Base-by-base conservation (phyloP, 2,329 filamentous ascomycete genomes). In the Colletotrichum gloeosporioides region DNA sequence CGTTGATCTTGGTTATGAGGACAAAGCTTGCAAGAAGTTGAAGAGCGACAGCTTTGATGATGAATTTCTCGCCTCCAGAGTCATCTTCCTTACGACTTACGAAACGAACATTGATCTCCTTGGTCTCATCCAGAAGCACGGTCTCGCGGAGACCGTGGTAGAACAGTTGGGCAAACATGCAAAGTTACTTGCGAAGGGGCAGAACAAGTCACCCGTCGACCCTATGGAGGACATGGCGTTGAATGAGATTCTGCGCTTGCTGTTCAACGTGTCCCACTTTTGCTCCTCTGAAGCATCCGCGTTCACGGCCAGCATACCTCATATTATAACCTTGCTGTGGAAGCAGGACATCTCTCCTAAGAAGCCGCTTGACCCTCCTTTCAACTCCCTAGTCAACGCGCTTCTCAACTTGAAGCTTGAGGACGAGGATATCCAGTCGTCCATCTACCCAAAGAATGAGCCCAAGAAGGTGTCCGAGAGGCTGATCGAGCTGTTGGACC, bases 261-360 rank as follows among this genome's bases (percentile, higher is more conserved):
- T 98, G 68, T 99, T 98, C 88, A 98, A 98, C 84, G 89, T 98
- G 69, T 94, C 94, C 3, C 93, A 96, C 80, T 92, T 93, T 80
- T 94, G 93, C 79, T 91, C 92, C 6, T 89, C 93, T 57, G 88
- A 93, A 31, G 85, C 87, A 6, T 83, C 87, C 1, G 85, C 88
- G 1, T 98, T 98, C 81, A 92, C 92, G 2, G 86, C 90, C 27
- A 92, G 93, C 4, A 89, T 98, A 57, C 90, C 92, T 13, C 89
- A 92, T 75, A 91, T 99, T 32, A 87, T 96, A 73, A 90, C 91
- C 61, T 90, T 98, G 22, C 87, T 99, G 34, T 90, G 90, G 78
- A 91, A 87, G 66, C 86, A 87, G 25, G 84, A 92, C 16, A 87
- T 93, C 12, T 88, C 92, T 4, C 87, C 90, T 1, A 84, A 84